Base-by-base conservation (phyloP, 257 asterid species). In the Penstemon eatonii region DNA sequence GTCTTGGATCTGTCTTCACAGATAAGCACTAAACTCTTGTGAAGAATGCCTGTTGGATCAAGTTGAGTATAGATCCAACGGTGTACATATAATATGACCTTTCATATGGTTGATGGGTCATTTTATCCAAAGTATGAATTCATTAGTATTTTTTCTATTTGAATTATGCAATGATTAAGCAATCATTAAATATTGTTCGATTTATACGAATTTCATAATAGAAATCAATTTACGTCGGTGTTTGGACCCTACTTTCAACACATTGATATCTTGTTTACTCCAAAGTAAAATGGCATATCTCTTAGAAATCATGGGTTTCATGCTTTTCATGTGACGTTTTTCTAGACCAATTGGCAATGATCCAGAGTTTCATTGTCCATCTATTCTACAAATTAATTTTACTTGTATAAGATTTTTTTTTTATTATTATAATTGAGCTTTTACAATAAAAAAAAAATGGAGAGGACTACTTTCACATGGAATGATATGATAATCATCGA, bases 101-200 rank as follows among this genome's bases (percentile, higher is more conserved):
- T 82, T 83, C 67, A 56, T 13, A 52, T 41, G 18, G 70, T 50
- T 67, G 73, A 60, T 3, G 62, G 75, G 87, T 38, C 81, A 55
- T 13, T 43, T 66, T 67, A 76, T 71, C 69, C 60, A 62, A 51
- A 60, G 49, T 60, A 46, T 44, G 55, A 8, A 54, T 52, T 52
- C 64, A 56, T 59, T 54, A 18, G 9, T 55, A 40, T 39, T 18
- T 61, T 15, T 65, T 59, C 33, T 18, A 8, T 53, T 4, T 58
- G 46, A 9, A 46, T 3, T 57, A 42, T 12, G 37, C 75, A 65
- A 73, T 78, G 73, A 73, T 73, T 78, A 70, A 73, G 59, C 72
- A 62, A 67, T 67, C 15, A 62, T 39, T 39, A 12, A 54, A 11
- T 57, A 46, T 18, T 5, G 9, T 2, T 15, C 7, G 12, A 47